Percentiles rank a stretch among this genome's conserved stretches.
Evolutionary conservation across 2,329 filamentous ascomycete species (phyloP).

Genomic region (Penicillium brasilianum): DNA sequence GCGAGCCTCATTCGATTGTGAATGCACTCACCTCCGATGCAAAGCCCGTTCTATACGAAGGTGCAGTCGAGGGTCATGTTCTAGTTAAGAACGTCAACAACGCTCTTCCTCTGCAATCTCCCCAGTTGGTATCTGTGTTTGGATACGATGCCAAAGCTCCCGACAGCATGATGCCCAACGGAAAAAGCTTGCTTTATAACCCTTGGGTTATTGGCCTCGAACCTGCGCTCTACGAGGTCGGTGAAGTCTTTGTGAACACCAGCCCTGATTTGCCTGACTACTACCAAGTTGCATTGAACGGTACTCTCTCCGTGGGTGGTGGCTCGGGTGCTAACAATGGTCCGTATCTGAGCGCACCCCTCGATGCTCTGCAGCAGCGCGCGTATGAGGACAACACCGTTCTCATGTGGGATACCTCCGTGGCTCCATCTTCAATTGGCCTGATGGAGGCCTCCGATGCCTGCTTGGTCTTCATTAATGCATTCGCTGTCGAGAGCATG

Average conservation of each 20-base stretch:
- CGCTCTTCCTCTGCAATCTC: conserved; percentile 52
- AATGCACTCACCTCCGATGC: conserved; percentile 56
- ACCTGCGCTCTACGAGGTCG: conserved; percentile 13
- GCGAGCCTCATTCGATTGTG: conserved; percentile 52
- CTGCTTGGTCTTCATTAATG: conserved; percentile 34
- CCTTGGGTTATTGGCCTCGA: conserved; percentile 21
- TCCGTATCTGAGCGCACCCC: conserved; percentile 58
- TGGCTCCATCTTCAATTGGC: conserved; percentile 43
- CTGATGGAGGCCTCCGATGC: conserved; percentile 26
- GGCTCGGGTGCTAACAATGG: conserved; percentile 57
- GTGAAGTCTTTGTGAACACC: conserved; percentile 28
- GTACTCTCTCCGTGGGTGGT: conserved; percentile 54
- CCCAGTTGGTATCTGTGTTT: conserved; percentile 56
- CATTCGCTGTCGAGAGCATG: conserved; percentile 24
- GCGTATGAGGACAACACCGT: conserved; percentile 62
- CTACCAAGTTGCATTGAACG: conserved; percentile 49
- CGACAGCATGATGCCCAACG: conserved; percentile 34
- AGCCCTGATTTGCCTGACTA: conserved; percentile 29
- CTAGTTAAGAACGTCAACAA: conserved; percentile 58
- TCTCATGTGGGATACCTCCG: conserved; percentile 62
- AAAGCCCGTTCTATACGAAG: conserved; percentile 49
- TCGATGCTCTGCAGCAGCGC: conserved; percentile 59
- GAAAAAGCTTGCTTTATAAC: conserved; percentile 18
- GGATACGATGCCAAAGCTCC: conserved; percentile 60
- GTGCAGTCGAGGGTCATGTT: conserved; percentile 64